Conservation (phyloP, 345 rosid species). For the Populus pruinosa region DNA sequence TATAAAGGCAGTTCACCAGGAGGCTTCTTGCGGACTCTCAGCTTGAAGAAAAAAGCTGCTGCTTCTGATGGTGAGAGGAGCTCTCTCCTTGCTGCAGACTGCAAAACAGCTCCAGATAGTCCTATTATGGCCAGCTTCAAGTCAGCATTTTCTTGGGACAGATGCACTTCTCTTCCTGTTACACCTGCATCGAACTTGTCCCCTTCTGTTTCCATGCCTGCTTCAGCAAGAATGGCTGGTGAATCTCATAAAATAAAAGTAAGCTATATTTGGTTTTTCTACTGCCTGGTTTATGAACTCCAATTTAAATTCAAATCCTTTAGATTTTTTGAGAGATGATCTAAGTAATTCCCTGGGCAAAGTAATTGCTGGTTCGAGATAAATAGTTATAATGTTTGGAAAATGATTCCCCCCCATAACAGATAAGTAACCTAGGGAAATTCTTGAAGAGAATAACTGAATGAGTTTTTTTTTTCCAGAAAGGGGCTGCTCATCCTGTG, state of each 20-base stretch:
- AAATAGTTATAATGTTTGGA: neutral
- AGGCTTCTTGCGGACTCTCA: slow-evolving; percentile 61
- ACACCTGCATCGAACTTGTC: slow-evolving; percentile 61
- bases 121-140: slow-evolving; percentile 35
- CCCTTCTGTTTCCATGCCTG: slow-evolving; percentile 55
- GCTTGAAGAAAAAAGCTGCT: slow-evolving; percentile 63
- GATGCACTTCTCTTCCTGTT: slow-evolving; percentile 76
- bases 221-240: slow-evolving; percentile 51
- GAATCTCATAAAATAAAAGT: slow-evolving; percentile 52
- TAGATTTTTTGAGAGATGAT: neutral
- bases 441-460: slow-evolving; percentile 2
- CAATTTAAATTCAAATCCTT: neutral
- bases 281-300: neutral
- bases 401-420: neutral
- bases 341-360: neutral
- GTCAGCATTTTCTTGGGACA: slow-evolving; percentile 55
- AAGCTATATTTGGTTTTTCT: slow-evolving; percentile 21
- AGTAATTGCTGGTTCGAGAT: neutral
- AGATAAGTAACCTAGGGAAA: neutral
- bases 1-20: slow-evolving; percentile 50
- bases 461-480: slow-evolving; percentile 44
- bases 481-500: slow-evolving; percentile 33
- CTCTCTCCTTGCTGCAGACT: slow-evolving; percentile 53
- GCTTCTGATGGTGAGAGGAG: slow-evolving; percentile 59
- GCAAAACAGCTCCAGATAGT: slow-evolving; percentile 45